A percentile compares a stretch with the other conserved stretches of the same genome.
Conservation (phyloP, 345 rosid species). For the Eucalyptus camaldulensis region DNA sequence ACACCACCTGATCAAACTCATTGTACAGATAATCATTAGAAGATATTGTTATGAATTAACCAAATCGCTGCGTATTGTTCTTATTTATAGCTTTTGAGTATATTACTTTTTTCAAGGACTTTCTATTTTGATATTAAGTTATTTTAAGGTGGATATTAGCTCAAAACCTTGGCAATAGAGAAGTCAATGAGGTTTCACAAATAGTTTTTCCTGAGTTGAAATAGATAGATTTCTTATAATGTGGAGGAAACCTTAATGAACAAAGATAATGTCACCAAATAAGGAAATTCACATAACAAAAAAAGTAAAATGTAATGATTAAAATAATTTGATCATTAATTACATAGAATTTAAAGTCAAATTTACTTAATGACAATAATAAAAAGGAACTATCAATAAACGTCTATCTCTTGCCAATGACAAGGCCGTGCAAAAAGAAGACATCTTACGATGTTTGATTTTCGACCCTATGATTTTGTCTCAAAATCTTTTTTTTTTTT, state of each 20-base stretch:
- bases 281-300: not conserved
- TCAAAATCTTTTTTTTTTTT: too few species aligned
- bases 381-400: not conserved
- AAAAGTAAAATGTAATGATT: not conserved
- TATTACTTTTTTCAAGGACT: not conserved
- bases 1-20: not conserved
- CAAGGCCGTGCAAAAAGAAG: rapidly evolving
- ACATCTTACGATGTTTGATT: rapidly evolving
- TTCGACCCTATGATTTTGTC: not conserved
- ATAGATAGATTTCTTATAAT: not conserved
- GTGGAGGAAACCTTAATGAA: not conserved
- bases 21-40: too few species aligned
- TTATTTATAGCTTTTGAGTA: too few species aligned
- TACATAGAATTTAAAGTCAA: too few species aligned
- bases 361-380: too few species aligned
- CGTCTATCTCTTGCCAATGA: not conserved
- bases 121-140: not conserved
- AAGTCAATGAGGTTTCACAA: not conserved
- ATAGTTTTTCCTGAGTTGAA: not conserved
- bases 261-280: not conserved
- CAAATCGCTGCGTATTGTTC: too few species aligned
- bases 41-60: too few species aligned
- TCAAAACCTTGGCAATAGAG: not conserved
- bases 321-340: too few species aligned
- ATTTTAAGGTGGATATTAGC: not conserved